These are phyloP conservation scores for Trametes cinnabarina DNA, from an alignment of 768 basidiomycete species.

Conservation along the genomic window DNA sequence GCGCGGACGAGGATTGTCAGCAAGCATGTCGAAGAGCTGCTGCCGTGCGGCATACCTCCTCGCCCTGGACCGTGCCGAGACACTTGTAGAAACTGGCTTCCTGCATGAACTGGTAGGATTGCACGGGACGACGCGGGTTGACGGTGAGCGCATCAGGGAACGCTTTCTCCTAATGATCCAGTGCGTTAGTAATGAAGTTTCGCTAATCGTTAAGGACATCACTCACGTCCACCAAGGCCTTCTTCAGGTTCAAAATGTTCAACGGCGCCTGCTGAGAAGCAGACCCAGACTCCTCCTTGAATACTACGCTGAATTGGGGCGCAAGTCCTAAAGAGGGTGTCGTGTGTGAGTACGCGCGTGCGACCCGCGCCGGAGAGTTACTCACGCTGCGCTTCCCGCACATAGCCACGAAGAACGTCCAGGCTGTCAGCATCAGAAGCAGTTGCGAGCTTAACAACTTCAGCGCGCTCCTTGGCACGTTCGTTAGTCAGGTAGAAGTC, in stretches of 20 bases:
- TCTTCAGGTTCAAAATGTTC: conserved; percentile 41
- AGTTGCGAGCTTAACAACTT: conserved; percentile 38
- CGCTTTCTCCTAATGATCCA: not conserved
- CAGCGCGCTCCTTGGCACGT: conserved; percentile 37
- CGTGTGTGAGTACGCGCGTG: not conserved
- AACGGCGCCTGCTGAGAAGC: conserved; percentile 42
- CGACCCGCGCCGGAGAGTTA: not conserved
- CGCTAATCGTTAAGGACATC: not conserved
- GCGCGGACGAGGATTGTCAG: not conserved
- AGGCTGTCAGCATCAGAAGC: conserved; percentile 33
- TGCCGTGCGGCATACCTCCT: conserved; percentile 25
- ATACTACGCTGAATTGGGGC: conserved; percentile 38
- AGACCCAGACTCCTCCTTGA: conserved; percentile 30
- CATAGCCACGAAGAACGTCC: conserved; percentile 45
- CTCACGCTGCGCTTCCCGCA: conserved; percentile 51
- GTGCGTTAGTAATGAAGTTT: conserved; percentile 11
- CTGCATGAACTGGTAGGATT: conserved; percentile 29
- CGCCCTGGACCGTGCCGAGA: conserved; percentile 36
- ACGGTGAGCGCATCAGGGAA: conserved; percentile 42
- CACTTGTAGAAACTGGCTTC: conserved; percentile 42
- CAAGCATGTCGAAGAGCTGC: not conserved
- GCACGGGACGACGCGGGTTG: conserved; percentile 38
- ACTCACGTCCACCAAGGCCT: conserved; percentile 41
- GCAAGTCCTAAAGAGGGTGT: conserved; percentile 39
- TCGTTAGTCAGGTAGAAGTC: conserved; percentile 52